These are phyloP conservation scores for Trichoderma pleuroti DNA, from an alignment of 2,329 filamentous ascomycete species.

Conservation along the genomic window DNA sequence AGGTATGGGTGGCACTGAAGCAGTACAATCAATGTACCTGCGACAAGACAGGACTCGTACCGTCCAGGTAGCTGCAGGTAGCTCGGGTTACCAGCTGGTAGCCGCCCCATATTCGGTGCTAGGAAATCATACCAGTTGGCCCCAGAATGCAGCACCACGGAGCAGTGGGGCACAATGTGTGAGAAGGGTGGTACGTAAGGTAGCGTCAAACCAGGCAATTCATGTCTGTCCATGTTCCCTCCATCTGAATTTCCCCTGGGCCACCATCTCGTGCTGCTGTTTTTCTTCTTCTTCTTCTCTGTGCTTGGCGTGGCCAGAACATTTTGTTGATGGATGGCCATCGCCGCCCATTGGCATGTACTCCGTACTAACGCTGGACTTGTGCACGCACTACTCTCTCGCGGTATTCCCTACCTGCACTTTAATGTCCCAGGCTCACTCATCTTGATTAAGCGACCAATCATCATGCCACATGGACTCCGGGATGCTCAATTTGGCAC, in stretches of 20 bases:
- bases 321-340: not conserved
- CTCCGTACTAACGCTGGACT: not conserved
- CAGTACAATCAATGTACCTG: not conserved
- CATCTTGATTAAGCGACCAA: slow-evolving; percentile 13
- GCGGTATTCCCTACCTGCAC: not conserved
- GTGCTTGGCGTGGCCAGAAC: slow-evolving; percentile 8
- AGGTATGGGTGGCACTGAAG: not conserved
- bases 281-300: not conserved
- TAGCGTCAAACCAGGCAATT: slow-evolving; percentile 3
- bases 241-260: not conserved
- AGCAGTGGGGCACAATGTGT: not conserved
- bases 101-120: slow-evolving; percentile 2
- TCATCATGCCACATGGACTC: slow-evolving; percentile 15
- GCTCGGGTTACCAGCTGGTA: not conserved
- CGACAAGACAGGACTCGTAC: not conserved
- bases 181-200: slow-evolving; percentile 2
- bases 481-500: slow-evolving; percentile 15
- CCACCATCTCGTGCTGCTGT: not conserved
- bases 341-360: not conserved
- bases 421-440: slow-evolving; percentile 5
- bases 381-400: not conserved
- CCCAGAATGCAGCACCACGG: slow-evolving; percentile 10
- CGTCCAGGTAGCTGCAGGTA: not conserved
- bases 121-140: not conserved
- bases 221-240: not conserved